Evolutionary conservation across 805 yeast genomes (phyloP), one percentile per base, ranked within the genome.

Genomic region (Saturnispora silvae): DNA sequence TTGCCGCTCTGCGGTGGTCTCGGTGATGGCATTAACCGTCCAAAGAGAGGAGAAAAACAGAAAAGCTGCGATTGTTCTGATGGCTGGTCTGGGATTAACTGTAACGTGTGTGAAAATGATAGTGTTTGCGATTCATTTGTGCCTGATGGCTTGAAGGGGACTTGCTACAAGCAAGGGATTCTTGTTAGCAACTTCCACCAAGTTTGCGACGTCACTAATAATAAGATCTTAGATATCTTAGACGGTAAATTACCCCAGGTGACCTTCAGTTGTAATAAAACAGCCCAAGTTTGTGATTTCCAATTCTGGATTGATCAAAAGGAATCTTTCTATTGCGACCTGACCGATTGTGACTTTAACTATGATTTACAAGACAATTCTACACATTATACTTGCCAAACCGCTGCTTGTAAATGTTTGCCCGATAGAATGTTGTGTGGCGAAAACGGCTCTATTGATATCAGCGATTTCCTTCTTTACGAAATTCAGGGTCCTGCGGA

Each of bases 341-440:
- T 92, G 46, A 59, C 68, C 37, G 60, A 65, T n/a, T 92, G 98
- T 64, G 66, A 68, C 11, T 82, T 78, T 50, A 67, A 78, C 26
- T 75, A 72, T 48, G 84, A 81, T 50, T 56, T 78, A 42, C 49
- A 53, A 5, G 52, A 68, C 5, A 86, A 87, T 53, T 54, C 75
- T 9, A 81, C 96, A 0, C 76, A 73, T 46, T 89, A 86, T 53
- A 69, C 68, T 22, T 92, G 98, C 61, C 75, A 77, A 19, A 65
- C 70, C 10, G 84, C 83, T 22, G 62, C 75, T n/a, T 92, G 98
- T 58, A 70, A 81, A 47, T 92, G 98, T 63, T 65, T 89, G 24
- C 95, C 97, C 2, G 97, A 75, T 18, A 72, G 85, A 48, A 85
- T 84, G 86, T 66, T 92, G 5, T 92, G 98, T 64, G 98, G 98